Conservation (phyloP, 371 early-diverging fungal genomes). For the Mucor saturninus region DNA sequence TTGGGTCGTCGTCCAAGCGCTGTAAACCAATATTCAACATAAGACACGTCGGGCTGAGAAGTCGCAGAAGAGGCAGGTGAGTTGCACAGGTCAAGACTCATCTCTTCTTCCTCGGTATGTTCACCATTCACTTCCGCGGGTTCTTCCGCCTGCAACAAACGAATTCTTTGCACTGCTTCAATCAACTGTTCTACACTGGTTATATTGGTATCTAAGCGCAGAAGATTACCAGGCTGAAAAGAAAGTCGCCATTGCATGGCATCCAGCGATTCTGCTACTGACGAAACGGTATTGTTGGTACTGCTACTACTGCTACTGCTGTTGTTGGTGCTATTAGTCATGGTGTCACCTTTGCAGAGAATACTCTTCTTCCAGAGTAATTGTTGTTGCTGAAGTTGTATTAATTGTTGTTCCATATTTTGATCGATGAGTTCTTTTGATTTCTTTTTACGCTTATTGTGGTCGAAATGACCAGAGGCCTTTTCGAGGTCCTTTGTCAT, state of each 20-base stretch:
- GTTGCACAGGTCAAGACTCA: constrained; percentile 5
- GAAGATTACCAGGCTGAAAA: constrained; percentile 38
- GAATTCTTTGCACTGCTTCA: constrained; percentile 40
- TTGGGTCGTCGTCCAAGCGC: constrained; percentile 24
- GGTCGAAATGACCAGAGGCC: constrained; percentile 46
- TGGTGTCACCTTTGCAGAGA: neutral
- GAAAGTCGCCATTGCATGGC: constrained; percentile 40
- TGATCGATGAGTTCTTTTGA: constrained; percentile 2
- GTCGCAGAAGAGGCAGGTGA: constrained; percentile 14
- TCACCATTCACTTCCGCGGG: neutral
- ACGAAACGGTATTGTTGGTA: too few species aligned
- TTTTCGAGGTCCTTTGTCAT: constrained; percentile 57
- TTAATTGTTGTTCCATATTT: constrained; percentile 15
- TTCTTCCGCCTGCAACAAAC: constrained; percentile 21
- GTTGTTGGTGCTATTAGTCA: neutral
- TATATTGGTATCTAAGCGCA: constrained; percentile 46
- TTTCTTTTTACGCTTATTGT: constrained; percentile 30
- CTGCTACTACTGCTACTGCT: neutral
- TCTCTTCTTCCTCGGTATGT: constrained; percentile 11
- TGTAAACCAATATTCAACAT: constrained; percentile 30
- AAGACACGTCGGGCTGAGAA: constrained; percentile 15
- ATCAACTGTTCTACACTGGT: constrained; percentile 44
- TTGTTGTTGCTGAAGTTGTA: constrained; percentile 17
- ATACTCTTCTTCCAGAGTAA: constrained; percentile 6
- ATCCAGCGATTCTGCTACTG: too few species aligned